These are phyloP conservation scores for Sclerotinia spermophila DNA, from an alignment of 2,329 filamentous ascomycete species.

Conservation along the genomic window DNA sequence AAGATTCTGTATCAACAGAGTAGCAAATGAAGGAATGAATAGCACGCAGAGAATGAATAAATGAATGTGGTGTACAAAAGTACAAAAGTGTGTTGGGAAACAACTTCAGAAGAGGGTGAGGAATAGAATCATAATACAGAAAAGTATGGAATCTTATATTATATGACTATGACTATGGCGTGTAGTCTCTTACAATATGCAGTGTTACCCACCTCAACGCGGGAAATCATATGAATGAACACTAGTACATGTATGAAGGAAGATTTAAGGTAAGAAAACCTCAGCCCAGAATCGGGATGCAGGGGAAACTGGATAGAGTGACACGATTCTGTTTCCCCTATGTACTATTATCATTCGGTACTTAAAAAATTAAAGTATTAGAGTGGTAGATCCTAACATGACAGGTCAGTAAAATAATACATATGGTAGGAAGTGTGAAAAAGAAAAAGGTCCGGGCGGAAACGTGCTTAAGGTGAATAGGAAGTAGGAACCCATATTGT, in stretches of 20 bases:
- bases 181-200: not conserved
- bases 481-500: not conserved
- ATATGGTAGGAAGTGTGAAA: not conserved
- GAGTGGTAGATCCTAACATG: not conserved
- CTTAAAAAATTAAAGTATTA: not conserved
- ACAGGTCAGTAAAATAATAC: not conserved
- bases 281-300: slow-evolving; percentile 10
- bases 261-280: slow-evolving; percentile 1
- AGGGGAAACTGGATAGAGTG: not conserved
- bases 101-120: not conserved
- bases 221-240: not conserved
- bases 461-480: not conserved
- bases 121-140: not conserved
- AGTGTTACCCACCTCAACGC: not conserved
- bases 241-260: slow-evolving; percentile 12
- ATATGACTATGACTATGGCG: not conserved
- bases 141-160: slow-evolving; percentile 3
- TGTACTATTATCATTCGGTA: not conserved
- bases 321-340: not conserved
- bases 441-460: not conserved
- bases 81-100: not conserved
- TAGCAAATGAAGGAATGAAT: slow-evolving; percentile 27
- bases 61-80: slow-evolving; percentile 14
- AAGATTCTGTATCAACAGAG: slow-evolving; percentile 20
- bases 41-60: slow-evolving; percentile 11